Conservation (phyloP, 805 yeast species). For the Barnettozyma populi region DNA sequence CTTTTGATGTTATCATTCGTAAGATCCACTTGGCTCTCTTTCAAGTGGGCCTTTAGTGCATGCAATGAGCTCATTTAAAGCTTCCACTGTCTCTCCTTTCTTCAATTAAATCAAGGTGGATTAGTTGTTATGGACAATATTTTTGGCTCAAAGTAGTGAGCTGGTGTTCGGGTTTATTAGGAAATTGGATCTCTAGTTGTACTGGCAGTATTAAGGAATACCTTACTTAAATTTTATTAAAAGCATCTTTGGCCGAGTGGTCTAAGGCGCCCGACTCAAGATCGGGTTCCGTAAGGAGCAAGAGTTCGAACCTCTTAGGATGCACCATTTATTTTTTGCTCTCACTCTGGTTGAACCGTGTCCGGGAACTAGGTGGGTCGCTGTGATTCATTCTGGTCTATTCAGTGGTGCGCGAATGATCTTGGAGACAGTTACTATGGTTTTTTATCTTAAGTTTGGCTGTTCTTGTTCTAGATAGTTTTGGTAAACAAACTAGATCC, state of each 20-base stretch:
- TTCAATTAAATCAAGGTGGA: not conserved
- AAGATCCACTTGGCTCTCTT: slow-evolving; percentile 11
- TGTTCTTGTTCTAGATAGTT: too few species aligned
- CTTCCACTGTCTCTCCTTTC: not conserved
- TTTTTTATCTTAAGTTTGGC: too few species aligned
- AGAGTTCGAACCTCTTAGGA: slow-evolving; percentile 4
- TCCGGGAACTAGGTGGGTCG: too few species aligned
- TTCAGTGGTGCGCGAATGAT: too few species aligned
- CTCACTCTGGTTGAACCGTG: too few species aligned
- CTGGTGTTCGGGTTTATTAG: not conserved
- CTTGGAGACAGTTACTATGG: too few species aligned
- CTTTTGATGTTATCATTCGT: slow-evolving; percentile 29
- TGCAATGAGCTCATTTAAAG: slow-evolving; percentile 1
- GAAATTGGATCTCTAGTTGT: too few species aligned
- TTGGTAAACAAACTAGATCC: not conserved
- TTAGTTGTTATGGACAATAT: not conserved
- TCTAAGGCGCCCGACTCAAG: slow-evolving; percentile 5
- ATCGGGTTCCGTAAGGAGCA: slow-evolving; percentile 5
- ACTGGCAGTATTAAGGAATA: too few species aligned
- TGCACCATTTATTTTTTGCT: not conserved
- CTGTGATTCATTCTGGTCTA: too few species aligned
- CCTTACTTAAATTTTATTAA: too few species aligned
- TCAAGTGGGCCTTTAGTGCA: not conserved
- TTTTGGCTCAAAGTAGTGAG: not conserved
- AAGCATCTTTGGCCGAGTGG: slow-evolving; percentile 4